phyloP scores from a whole-genome alignment of 345 rosid genomes.

The Psidium guajava region DNA sequence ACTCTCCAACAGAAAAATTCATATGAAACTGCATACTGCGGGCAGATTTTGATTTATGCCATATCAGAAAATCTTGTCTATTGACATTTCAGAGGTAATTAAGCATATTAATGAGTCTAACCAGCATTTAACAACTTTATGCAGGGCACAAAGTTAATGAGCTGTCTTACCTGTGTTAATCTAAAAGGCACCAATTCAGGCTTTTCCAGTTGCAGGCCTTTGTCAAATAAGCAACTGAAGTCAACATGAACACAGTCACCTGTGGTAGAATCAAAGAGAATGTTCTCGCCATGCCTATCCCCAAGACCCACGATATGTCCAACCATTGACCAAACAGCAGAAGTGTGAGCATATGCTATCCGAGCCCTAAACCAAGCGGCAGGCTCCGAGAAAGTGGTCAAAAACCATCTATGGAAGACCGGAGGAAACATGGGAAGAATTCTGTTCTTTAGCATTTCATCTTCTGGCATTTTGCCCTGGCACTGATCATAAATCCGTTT shows the following conservation, averaged over 20 bases:
- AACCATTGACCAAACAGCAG: constrained; percentile 99
- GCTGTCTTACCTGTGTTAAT: constrained; percentile 67
- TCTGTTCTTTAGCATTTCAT: constrained; percentile 80
- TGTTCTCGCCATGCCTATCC: constrained; percentile 96
- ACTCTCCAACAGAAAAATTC: background rate
- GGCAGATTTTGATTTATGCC: background rate
- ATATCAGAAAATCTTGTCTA: background rate
- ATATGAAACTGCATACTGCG: background rate
- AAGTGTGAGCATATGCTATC: constrained; percentile 90
- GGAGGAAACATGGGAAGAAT: constrained; percentile 97
- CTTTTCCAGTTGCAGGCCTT: constrained; percentile 92
- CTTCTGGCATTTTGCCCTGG: constrained; percentile 70
- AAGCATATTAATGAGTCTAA: background rate
- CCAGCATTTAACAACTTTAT: background rate
- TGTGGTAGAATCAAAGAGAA: constrained; percentile 95
- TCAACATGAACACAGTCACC: constrained; percentile 99
- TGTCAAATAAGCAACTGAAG: constrained; percentile 97
- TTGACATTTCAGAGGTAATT: background rate
- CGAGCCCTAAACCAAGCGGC: constrained; percentile 99
- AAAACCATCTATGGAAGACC: constrained; percentile 89
- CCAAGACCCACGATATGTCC: constrained; percentile 98
- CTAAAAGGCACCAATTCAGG: constrained; percentile 98
- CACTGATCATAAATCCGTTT: constrained; percentile 85
- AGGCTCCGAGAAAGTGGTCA: constrained; percentile 94
- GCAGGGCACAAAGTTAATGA: background rate